Conservation (phyloP, 495 filamentous ascomycete species). For the Tuber brumale region DNA sequence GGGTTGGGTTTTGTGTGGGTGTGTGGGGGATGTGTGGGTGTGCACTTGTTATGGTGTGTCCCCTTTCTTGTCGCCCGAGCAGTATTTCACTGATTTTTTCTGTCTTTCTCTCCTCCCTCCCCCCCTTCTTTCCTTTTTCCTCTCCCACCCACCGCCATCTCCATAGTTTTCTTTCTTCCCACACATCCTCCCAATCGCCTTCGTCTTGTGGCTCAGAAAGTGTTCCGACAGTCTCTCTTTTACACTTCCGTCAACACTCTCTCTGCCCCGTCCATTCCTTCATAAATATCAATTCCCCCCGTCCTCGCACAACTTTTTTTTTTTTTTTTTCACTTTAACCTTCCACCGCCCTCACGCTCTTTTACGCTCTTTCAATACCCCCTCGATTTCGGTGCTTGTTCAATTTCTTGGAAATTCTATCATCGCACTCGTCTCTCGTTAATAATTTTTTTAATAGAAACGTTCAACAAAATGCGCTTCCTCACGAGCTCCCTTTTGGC, state of each 20-base stretch:
- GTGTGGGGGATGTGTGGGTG: neutral
- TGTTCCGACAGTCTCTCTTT: slow-evolving; percentile 21
- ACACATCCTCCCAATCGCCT: neutral
- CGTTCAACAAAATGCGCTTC: slow-evolving; percentile 49
- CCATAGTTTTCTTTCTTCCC: neutral
- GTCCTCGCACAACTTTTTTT: slow-evolving; percentile 12
- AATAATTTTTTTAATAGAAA: slow-evolving; percentile 9
- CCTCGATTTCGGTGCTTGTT: slow-evolving; percentile 25
- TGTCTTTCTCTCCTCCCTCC: neutral
- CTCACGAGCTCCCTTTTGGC: slow-evolving; percentile 47
- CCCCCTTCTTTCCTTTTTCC: slow-evolving; percentile 20
- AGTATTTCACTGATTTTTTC: neutral
- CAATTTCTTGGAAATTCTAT: slow-evolving; percentile 31
- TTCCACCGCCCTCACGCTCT: slow-evolving; percentile 28
- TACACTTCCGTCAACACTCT: slow-evolving; percentile 10
- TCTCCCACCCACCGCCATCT: slow-evolving; percentile 4
- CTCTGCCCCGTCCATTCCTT: slow-evolving; percentile 31
- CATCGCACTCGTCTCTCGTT: slow-evolving; percentile 20
- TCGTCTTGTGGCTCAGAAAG: slow-evolving; percentile 3
- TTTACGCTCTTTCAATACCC: slow-evolving; percentile 14
- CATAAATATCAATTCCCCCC: slow-evolving; percentile 34
- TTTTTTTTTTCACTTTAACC: slow-evolving; percentile 24
- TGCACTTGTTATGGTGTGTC: neutral
- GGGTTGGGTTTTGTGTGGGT: neutral
- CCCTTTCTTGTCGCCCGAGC: neutral